Percentiles rank a stretch among this genome's conserved stretches.
Conservation (phyloP, 768 basidiomycete genomes). For the Leccinum subtestaceum region DNA sequence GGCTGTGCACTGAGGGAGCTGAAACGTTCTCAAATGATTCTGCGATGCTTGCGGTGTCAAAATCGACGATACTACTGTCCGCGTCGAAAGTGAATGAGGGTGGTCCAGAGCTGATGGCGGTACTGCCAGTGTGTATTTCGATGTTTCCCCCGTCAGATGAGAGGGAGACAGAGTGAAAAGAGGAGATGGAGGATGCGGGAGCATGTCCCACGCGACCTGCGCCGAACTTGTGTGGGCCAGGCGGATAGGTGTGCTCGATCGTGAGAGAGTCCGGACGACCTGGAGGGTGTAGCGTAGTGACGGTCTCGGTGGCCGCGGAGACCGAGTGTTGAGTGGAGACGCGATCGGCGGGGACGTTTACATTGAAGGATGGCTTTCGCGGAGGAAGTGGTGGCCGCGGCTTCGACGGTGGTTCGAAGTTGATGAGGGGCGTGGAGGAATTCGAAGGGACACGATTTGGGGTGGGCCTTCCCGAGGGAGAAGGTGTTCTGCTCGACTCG, state of each 20-base stretch:
- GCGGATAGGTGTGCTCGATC: conserved; percentile 60
- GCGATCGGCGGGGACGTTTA: conserved; percentile 38
- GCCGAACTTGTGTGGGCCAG: conserved; percentile 36
- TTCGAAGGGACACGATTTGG: conserved; percentile 4
- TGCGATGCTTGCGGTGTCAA: conserved; percentile 55
- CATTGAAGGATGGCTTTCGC: conserved; percentile 53
- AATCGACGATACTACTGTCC: conserved; percentile 36
- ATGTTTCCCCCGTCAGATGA: conserved; percentile 54
- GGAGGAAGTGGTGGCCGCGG: conserved; percentile 62
- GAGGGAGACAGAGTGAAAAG: conserved; percentile 80
- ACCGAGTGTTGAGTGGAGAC: conserved; percentile 30
- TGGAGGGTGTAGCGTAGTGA: conserved; percentile 27
- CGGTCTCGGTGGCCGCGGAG: conserved; percentile 15
- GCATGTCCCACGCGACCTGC: conserved; percentile 44
- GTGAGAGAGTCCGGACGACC: conserved; percentile 47
- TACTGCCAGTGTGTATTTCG: conserved; percentile 12
- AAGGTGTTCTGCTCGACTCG: conserved; percentile 26
- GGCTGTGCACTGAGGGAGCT: conserved; percentile 50
- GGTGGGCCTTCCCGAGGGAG: conserved; percentile 14
- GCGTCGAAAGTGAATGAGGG: conserved; percentile 48
- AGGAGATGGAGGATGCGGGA: conserved; percentile 71
- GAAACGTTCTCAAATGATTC: conserved; percentile 76
- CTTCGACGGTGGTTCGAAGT: conserved; percentile 50
- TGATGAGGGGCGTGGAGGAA: conserved; percentile 47
- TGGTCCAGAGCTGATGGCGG: conserved; percentile 30